Evolutionary conservation across 1,284 basidiomycete species (phyloP), one percentile per base, ranked within the genome.

Genomic region (Rugiboletus extremiorientalis): DNA sequence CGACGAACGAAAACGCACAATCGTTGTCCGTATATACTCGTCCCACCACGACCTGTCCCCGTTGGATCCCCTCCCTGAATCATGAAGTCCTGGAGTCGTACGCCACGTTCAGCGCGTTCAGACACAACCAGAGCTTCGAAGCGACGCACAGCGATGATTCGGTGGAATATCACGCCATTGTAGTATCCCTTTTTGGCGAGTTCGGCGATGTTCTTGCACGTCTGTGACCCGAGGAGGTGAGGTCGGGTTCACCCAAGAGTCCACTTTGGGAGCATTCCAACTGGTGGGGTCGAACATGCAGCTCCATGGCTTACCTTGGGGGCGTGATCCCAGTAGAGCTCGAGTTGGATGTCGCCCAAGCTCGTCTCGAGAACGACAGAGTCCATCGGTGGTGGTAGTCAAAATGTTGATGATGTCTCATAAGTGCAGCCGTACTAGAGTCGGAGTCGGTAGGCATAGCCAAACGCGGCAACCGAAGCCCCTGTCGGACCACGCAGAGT

Each of bases 61-160:
- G 94, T 96, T 8, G 93, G 94, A 70, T 96, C 94, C 49, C 94
- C 94, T 38, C 86, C 86, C 75, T 96, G 94, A n/a, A 95, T 86
- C 94, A 96, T 96, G 70, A 96, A 96, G 67, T 95, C 93, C 91
- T 63, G 25, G 15, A 28, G 25, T 9, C 15, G 16, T 9, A 27
- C n/a, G 18, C 2, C 14, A n/a, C 4, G n/a, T 28, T 14, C 3
- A 9, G 16, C 22, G 5, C 27, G 6, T n/a, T 20, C 18, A 27
- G 15, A 25, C 14, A 33, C 15, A 10, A 23, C 5, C 18, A 20
- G 23, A 27, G n/a, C 20, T 20, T 12, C 22, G 36, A 40, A 20
- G 41, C 23, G 4, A 77, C 86, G 54, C 64, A 93, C 92, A 37
- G 89, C 79, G 47, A 97, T 89, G 63, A 97, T 88, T 38, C 94